phyloP scores from a whole-genome alignment of 441 rosid species.

The Erysimum cheiri region DNA sequence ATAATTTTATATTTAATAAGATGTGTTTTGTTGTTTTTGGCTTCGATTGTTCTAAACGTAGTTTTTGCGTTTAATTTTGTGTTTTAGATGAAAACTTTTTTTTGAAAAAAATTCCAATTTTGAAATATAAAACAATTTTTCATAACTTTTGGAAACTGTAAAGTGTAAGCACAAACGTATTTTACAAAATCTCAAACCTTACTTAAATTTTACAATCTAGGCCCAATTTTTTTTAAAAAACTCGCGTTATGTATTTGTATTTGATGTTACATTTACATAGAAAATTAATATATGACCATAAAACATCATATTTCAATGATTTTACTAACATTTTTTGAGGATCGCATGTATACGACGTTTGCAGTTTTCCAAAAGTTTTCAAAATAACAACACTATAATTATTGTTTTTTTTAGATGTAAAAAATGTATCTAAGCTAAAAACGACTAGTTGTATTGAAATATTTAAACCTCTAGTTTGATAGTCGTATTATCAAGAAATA shows the following conservation, averaged over 20 bases:
- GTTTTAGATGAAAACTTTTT: too few species aligned
- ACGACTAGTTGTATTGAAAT: not conserved
- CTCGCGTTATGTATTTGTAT: not conserved
- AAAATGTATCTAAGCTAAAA: not conserved
- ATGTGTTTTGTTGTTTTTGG: too few species aligned
- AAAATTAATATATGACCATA: not conserved
- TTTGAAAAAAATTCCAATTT: not conserved
- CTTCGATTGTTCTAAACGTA: too few species aligned
- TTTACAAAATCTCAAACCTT: not conserved
- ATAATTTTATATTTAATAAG: too few species aligned
- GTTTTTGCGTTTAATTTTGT: too few species aligned
- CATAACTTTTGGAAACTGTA: not conserved
- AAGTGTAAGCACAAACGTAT: too few species aligned
- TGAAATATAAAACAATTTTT: too few species aligned
- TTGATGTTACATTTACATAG: not conserved
- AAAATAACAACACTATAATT: not conserved
- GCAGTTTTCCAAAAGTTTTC: not conserved
- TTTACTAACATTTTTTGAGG: too few species aligned
- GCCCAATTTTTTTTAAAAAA: not conserved
- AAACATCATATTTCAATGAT: not conserved
- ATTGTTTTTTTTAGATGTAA: too few species aligned
- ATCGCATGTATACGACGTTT: not conserved
- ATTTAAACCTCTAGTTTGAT: not conserved
- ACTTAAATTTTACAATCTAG: too few species aligned
- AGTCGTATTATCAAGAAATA: constrained; percentile 1